These are phyloP conservation scores for Cladochytrium replicatum DNA, from an alignment of 192 early-diverging fungal genomes.

Conservation along the genomic window DNA sequence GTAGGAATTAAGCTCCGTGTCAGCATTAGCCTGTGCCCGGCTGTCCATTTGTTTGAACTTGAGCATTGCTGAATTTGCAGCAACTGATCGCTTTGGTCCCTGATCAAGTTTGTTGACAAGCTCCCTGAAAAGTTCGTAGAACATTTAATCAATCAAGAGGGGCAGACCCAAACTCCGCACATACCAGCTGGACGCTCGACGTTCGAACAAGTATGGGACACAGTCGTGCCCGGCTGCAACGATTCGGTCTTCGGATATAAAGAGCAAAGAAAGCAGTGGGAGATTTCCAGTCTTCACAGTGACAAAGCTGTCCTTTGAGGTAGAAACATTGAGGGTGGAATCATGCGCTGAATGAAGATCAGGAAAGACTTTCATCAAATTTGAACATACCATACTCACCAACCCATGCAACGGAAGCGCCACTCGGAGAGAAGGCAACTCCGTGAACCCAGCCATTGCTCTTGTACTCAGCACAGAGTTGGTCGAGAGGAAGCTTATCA, in stretches of 20 bases:
- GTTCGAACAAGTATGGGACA: constrained; percentile 67
- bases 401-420: constrained; percentile 73
- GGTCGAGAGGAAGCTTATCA: constrained; percentile 87
- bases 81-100: constrained; percentile 45
- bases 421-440: constrained; percentile 84
- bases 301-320: constrained; percentile 45
- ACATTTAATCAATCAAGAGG: constrained; percentile 3
- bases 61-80: constrained; percentile 52
- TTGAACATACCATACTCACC: too few species aligned
- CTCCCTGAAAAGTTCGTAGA: constrained; percentile 24
- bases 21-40: constrained; percentile 55
- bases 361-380: neutral
- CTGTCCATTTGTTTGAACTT: constrained; percentile 91
- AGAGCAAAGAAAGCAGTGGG: constrained; percentile 70
- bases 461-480: constrained; percentile 73
- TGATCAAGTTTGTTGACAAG: constrained; percentile 64
- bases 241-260: constrained; percentile 63
- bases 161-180: neutral
- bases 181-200: constrained; percentile 52
- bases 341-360: constrained; percentile 58
- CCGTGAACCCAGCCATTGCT: constrained; percentile 86
- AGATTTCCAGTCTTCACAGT: constrained; percentile 54
- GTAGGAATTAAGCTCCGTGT: constrained; percentile 62
- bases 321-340: constrained; percentile 67
- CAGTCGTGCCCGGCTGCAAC: constrained; percentile 92